Evolutionary conservation across 176 grass and related monocot genomes (phyloP), one percentile per base, ranked within the genome.

Genomic region (Raddia distichophylla): DNA sequence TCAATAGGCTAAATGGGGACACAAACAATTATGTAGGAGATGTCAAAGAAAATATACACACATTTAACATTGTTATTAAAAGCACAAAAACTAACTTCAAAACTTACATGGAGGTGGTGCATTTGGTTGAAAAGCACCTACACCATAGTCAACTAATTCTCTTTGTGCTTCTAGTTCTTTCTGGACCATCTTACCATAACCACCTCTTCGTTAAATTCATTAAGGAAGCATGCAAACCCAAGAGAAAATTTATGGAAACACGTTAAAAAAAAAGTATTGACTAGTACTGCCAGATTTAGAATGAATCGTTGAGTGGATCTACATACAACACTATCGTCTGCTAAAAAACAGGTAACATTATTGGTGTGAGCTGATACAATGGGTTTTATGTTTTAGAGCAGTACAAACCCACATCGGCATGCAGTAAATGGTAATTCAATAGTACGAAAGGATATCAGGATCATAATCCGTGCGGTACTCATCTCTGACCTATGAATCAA

Each of bases 391-490:
- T 57, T 76, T 18, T 68, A 61, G 70, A 80, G 35, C 55, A 50
- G 22, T 27, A 67, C 2, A 82, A 10, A 27, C 40, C 46, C 17
- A 77, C n/a, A 76, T 85, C 4, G 57, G 13, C 27, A 14, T 54
- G 27, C 3, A 51, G 11, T 45, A 60, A 78, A 81, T 34, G 33
- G 6, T 15, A 81, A 64, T 49, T 71, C 32, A 58, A 67, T 58
- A 81, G 66, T 71, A 82, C 55, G 43, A 73, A 86, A 90, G 88
- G 88, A 90, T 90, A 82, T 94, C 96, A 73, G 96, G 96, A 86
- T 99, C 96, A 74, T 99, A 99, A 86, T 99, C 96, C 3, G 96
- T 95, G 56, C 96, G 96, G 73, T 99, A 99, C 74, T 99, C 96
- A 76, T 99, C 96, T 81, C 96, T 87, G 54, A 96, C 91, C 91